Evolutionary conservation across 2,329 filamentous ascomycete species (phyloP).

Genomic region (Chalaropsis ovoidea): DNA sequence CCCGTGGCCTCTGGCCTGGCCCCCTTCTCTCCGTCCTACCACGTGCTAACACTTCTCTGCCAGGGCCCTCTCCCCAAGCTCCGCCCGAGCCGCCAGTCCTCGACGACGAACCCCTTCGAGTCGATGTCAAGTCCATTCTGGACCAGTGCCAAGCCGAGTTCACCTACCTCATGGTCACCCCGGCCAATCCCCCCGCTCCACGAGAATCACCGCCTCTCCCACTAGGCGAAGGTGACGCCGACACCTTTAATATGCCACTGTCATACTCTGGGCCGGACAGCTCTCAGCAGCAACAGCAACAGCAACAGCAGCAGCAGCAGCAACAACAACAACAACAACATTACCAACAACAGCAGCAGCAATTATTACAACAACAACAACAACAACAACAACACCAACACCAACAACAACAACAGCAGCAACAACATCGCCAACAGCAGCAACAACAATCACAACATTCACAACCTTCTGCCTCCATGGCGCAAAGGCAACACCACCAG

Average conservation of each 20-base stretch:
- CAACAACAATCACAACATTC: conserved; percentile 13
- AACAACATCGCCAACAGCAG: neutral
- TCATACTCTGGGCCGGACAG: conserved; percentile 24
- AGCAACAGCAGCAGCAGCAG: conserved; percentile 24
- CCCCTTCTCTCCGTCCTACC: neutral
- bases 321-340: conserved; percentile 22
- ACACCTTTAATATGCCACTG: conserved; percentile 43
- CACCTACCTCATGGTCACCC: conserved; percentile 57
- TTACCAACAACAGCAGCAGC: neutral
- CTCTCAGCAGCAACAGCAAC: conserved; percentile 13
- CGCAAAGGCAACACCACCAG: conserved; percentile 21
- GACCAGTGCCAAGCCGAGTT: conserved; percentile 57
- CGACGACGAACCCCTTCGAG: conserved; percentile 43
- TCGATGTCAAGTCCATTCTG: conserved; percentile 50
- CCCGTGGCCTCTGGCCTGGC: neutral
- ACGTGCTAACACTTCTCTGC: conserved; percentile 13
- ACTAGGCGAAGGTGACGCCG: conserved; percentile 28
- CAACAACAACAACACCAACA: conserved; percentile 4
- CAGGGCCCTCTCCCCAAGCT: conserved; percentile 21
- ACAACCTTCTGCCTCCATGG: conserved; percentile 31
- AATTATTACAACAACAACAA: conserved; percentile 33
- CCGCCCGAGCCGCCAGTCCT: conserved; percentile 33
- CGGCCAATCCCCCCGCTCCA: conserved; percentile 55
- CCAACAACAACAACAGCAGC: conserved; percentile 32
- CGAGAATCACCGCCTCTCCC: conserved; percentile 51